Evolutionary conservation across 306 rosid genomes (phyloP), one percentile per base, ranked within the genome.

Genomic region (Ceratonia siliqua): DNA sequence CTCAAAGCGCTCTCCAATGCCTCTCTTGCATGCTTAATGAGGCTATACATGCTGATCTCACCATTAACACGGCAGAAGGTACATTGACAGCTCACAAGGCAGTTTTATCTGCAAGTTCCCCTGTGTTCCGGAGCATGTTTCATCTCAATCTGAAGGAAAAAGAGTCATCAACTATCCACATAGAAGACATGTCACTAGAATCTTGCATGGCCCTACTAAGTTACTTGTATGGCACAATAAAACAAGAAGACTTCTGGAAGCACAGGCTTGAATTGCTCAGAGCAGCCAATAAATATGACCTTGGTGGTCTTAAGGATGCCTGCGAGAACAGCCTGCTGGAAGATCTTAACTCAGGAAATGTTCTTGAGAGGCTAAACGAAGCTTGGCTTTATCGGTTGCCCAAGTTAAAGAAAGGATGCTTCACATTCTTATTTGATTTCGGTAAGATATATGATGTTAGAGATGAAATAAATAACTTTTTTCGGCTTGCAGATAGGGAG

Each of bases 321-420:
- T 89, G 97, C 5, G 96, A 92, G 86, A 90, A 89, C 53, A 86
- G 97, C 82, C 87, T 92, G 49, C 36, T 89, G 42, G 97, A 89
- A 84, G 96, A 92, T 82, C 92, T 89, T 24, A 88, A 85, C 85
- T 85, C 90, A 0, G 71, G 39, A 8, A 92, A 92, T 62, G 97
- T 92, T 38, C 84, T 88, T 2, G 90, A 79, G 76, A 89, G 96
- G 80, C 83, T 92, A 39, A 88, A 88, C 21, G 97, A 92, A 38
- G 90, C 96, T 5, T 84, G 88, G 88, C 74, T 89, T 25, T 86
- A 88, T 84, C 85, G 83, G 79, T 80, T 88, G 67, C 59, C 58
- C 43, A 89, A 83, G 84, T 84, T 89, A 72, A 92, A 86, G 84
- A 92, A 89, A 80, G 90, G 93, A 32, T 89, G 97, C 38, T 71